Percentiles rank a stretch among this genome's conserved stretches.
phyloP scores from a whole-genome alignment of 352 stramenopile species.

The Phytophthora pluvialis region DNA sequence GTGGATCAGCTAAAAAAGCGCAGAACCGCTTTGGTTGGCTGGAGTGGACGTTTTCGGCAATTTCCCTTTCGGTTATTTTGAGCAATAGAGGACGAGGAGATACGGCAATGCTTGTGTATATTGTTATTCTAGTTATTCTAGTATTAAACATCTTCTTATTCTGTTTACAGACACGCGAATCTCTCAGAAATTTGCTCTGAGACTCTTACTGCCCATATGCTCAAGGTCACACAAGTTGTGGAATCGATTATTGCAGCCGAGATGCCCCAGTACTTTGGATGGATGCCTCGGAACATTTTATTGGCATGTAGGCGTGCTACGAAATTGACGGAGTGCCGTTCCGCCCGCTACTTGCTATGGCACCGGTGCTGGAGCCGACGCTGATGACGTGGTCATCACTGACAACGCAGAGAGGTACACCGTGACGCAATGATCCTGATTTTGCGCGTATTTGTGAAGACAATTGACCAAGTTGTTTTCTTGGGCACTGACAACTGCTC shows the following conservation, averaged over 20 bases:
- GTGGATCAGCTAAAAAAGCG: too few relatives aligned
- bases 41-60: too few relatives aligned
- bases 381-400: not conserved
- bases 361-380: conserved; percentile 2
- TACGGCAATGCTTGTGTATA: too few relatives aligned
- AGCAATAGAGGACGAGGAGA: too few relatives aligned
- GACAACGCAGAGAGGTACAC: too few relatives aligned
- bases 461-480: conserved; percentile 12
- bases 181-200: too few relatives aligned
- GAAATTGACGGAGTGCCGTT: not conserved
- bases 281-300: conserved; percentile 8
- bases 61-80: too few relatives aligned
- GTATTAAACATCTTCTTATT: too few relatives aligned
- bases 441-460: conserved; percentile 10
- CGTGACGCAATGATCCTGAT: conserved; percentile 4
- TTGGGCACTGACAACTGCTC: conserved; percentile 17
- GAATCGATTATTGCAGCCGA: conserved; percentile 3
- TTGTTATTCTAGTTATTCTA: too few relatives aligned
- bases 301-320: conserved; percentile 14
- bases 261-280: conserved; percentile 1
- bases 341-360: conserved; percentile 8
- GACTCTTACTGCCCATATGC: not conserved
- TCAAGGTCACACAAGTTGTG: conserved; percentile 4
- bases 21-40: too few relatives aligned
- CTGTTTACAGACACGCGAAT: not conserved